These are phyloP conservation scores for Chlamydomonas schloesseri DNA, from an alignment of 139 green algal species.

Conservation along the genomic window DNA sequence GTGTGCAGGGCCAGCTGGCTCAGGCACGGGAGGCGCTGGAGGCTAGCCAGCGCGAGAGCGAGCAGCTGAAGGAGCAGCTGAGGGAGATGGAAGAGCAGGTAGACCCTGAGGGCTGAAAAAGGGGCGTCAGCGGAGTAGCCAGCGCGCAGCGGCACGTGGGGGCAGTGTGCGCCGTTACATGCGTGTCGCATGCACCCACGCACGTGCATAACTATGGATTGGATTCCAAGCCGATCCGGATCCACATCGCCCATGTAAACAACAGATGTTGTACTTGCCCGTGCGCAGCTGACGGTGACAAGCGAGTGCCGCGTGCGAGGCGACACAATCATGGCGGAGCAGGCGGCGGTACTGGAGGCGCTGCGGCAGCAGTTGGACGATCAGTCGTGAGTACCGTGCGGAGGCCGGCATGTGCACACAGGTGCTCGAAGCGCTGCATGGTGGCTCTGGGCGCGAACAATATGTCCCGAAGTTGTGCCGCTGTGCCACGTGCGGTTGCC, in stretches of 20 bases:
- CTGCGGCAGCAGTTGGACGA: conserved; percentile 24
- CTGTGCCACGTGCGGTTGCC: no score
- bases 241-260: no score
- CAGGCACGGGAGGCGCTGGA: conserved; percentile 1
- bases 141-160: no score
- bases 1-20: conserved; percentile 5
- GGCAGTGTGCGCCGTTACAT: no score
- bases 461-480: no score
- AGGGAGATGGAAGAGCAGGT: conserved; percentile 13
- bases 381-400: conserved; percentile 21
- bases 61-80: conserved; percentile 6
- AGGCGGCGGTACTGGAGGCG: not conserved
- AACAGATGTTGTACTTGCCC: not conserved
- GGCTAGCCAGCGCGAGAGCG: not conserved
- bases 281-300: not conserved
- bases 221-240: no score
- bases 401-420: not conserved
- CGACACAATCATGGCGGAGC: conserved; percentile 24
- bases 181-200: no score
- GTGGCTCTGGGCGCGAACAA: no score
- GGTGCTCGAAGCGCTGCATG: no score
- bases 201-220: no score
- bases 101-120: no score
- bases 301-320: conserved; percentile 28
- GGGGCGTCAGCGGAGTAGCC: no score